These are phyloP conservation scores for Aurinia saxatilis DNA, from an alignment of 345 rosid genomes.

Conservation along the genomic window DNA sequence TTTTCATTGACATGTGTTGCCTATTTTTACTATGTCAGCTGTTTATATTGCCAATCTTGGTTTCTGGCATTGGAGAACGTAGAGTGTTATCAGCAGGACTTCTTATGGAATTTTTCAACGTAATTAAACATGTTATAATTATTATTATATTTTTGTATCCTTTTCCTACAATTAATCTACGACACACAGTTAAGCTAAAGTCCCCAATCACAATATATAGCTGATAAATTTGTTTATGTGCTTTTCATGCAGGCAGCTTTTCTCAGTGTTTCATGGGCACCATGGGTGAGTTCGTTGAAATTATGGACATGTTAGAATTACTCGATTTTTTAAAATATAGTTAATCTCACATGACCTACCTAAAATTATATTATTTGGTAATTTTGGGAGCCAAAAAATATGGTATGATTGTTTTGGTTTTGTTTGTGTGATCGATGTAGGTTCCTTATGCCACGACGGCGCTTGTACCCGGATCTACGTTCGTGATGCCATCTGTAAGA, in stretches of 20 bases:
- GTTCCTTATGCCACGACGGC: slow-evolving; percentile 58
- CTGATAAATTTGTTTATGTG: not conserved
- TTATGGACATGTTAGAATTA: too few species aligned
- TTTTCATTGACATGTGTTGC: not conserved
- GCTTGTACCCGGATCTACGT: slow-evolving; percentile 28
- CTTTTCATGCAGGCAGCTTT: slow-evolving; percentile 46
- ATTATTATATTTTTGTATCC: not conserved
- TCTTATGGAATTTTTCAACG: slow-evolving; percentile 36
- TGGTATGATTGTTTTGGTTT: not conserved
- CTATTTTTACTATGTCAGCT: slow-evolving; percentile 38
- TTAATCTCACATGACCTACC: too few species aligned
- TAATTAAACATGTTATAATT: not conserved
- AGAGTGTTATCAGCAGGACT: slow-evolving; percentile 66
- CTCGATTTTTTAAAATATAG: too few species aligned
- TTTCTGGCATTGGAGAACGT: slow-evolving; percentile 47
- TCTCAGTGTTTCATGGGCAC: slow-evolving; percentile 61
- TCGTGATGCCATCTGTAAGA: slow-evolving; percentile 60
- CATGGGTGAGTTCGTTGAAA: slow-evolving; percentile 49
- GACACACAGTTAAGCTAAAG: not conserved
- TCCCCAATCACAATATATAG: not conserved
- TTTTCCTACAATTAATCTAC: not conserved
- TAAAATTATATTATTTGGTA: too few species aligned
- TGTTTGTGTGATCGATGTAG: slow-evolving; percentile 28
- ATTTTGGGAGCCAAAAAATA: too few species aligned
- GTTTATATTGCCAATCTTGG: slow-evolving; percentile 53